Conservation (phyloP, 768 basidiomycete species). For the Mycena albidolilacea region DNA sequence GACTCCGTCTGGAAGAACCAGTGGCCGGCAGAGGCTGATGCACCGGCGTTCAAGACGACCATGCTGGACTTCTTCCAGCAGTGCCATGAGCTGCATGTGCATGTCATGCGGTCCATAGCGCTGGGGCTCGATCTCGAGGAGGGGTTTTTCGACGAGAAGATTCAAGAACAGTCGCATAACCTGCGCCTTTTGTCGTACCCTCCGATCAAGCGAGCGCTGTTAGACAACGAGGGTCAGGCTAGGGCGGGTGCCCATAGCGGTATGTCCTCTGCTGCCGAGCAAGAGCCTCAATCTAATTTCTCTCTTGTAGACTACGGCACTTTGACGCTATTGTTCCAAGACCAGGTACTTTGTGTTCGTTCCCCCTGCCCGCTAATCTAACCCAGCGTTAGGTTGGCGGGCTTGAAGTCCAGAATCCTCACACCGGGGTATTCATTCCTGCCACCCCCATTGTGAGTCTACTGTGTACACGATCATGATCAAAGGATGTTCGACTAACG, state of each 20-base stretch:
- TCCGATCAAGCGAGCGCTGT: conserved; percentile 71
- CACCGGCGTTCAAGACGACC: conserved; percentile 76
- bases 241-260: conserved; percentile 90
- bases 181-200: conserved; percentile 88
- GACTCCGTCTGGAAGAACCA: conserved; percentile 83
- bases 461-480: neutral
- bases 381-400: conserved; percentile 72
- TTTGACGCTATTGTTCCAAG: conserved; percentile 87
- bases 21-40: conserved; percentile 79
- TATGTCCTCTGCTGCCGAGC: conserved; percentile 36
- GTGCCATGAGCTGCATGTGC: conserved; percentile 81
- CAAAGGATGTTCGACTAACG: conserved; percentile 5
- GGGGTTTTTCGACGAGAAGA: conserved; percentile 80
- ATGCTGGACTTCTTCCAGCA: conserved; percentile 82
- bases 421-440: conserved; percentile 78
- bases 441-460: conserved; percentile 81
- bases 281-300: neutral
- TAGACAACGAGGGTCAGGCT: conserved; percentile 77
- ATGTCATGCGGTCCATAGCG: conserved; percentile 90
- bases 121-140: conserved; percentile 83
- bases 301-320: conserved; percentile 80
- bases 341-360: conserved; percentile 59
- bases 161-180: conserved; percentile 86
- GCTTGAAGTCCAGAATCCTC: conserved; percentile 85
- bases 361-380: conserved; percentile 1